Conservation (phyloP, 2,329 filamentous ascomycete species). For the Alternaria alternata region DNA sequence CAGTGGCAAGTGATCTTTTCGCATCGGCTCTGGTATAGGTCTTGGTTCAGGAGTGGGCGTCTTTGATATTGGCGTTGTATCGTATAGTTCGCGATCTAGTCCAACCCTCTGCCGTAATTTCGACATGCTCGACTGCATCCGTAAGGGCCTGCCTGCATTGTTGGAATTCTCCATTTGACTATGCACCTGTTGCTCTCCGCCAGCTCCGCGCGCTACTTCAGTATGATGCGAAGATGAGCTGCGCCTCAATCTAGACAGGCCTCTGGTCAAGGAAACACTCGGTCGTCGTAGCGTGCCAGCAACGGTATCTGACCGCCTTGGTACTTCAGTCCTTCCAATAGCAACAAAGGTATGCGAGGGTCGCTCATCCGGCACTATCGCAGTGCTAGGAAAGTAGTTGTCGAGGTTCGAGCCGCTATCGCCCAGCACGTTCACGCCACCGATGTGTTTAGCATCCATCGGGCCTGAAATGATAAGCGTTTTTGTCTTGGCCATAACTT, state of each 20-base stretch:
- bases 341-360: conserved; percentile 39
- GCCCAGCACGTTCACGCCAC: conserved; percentile 40
- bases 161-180: conserved; percentile 4
- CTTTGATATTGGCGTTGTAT: neutral
- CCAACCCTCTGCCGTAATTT: conserved; percentile 28
- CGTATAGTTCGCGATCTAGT: conserved; percentile 17
- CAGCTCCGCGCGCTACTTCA: conserved; percentile 14
- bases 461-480: conserved; percentile 41
- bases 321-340: conserved; percentile 33
- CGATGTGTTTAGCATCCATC: conserved; percentile 45
- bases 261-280: conserved; percentile 38
- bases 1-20: conserved; percentile 8
- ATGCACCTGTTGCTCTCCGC: conserved; percentile 8
- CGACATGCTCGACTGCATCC: conserved; percentile 29
- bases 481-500: conserved; percentile 33
- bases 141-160: conserved; percentile 16
- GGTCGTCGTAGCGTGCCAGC: conserved; percentile 33
- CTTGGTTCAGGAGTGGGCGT: conserved; percentile 2
- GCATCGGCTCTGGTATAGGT: neutral
- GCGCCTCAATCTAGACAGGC: conserved; percentile 33
- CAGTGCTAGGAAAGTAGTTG: conserved; percentile 29
- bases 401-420: conserved; percentile 25
- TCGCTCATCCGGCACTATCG: conserved; percentile 34
- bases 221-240: conserved; percentile 29
- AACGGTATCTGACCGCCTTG: conserved; percentile 40